Evolutionary conservation across 176 grass and related monocot species (phyloP).

Genomic region (Poa annua): DNA sequence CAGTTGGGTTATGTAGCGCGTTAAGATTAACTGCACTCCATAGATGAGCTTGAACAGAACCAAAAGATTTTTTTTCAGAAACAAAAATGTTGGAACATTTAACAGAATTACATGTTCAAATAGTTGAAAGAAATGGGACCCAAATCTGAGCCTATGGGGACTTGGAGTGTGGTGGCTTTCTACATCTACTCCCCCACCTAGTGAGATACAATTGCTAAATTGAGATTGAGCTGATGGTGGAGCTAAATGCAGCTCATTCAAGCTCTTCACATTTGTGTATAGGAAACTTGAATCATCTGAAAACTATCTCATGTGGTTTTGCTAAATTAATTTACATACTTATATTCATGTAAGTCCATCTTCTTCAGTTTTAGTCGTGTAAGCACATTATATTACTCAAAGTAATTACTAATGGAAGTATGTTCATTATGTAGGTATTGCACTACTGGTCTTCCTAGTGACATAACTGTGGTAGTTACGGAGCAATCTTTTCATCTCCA

Average conservation of each 20-base stretch:
- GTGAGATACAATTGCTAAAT: background rate
- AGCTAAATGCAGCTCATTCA: conserved; percentile 7
- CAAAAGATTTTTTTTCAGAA: background rate
- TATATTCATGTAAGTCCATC: background rate
- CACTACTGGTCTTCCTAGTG: conserved; percentile 87
- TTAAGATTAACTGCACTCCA: background rate
- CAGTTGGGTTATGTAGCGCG: background rate
- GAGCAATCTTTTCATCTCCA: conserved; percentile 83
- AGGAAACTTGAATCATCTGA: background rate
- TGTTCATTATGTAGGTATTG: conserved; percentile 66
- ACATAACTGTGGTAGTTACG: conserved; percentile 66
- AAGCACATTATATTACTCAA: conserved; percentile 12
- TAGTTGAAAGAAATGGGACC: conserved; percentile 8
- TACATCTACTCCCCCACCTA: background rate
- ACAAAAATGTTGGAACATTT: background rate
- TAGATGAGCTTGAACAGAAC: background rate
- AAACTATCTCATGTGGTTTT: conserved; percentile 19
- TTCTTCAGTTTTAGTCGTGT: conserved; percentile 14
- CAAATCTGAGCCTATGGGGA: background rate
- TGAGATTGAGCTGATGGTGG: background rate
- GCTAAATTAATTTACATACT: background rate
- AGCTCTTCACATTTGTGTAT: background rate
- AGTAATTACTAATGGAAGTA: conserved; percentile 26
- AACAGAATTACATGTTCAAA: background rate
- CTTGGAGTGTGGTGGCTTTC: background rate